Conservation (phyloP, 73 alveolate genomes). For the Durusdinium trenchii region DNA sequence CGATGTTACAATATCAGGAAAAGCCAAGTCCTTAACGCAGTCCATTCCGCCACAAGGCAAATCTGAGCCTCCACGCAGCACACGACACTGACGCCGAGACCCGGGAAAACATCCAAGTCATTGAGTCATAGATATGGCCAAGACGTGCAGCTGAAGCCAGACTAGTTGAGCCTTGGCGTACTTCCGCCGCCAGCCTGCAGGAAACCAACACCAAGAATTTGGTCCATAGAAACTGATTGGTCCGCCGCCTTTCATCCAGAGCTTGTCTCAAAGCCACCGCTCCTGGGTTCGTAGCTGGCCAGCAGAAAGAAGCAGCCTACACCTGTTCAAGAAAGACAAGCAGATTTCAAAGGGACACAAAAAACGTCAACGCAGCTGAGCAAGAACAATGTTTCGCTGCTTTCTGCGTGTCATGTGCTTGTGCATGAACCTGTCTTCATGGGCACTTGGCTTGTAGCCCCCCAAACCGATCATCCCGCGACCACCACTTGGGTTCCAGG, state of each 20-base stretch:
- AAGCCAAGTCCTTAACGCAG: background rate
- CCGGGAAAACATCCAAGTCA: background rate
- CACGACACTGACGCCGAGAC: background rate
- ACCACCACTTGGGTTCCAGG: background rate
- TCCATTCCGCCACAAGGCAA: background rate
- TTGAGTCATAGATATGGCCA: background rate
- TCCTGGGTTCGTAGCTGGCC: too few relatives aligned
- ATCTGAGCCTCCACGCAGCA: background rate
- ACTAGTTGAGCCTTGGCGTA: background rate
- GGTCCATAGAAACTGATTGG: too few relatives aligned
- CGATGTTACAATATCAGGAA: background rate
- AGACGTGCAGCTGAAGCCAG: background rate
- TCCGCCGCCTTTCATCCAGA: background rate
- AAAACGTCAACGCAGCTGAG: too few relatives aligned
- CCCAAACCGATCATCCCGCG: too few relatives aligned
- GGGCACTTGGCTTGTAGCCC: too few relatives aligned
- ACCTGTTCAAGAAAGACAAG: too few relatives aligned
- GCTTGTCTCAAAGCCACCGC: background rate
- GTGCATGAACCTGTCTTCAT: too few relatives aligned
- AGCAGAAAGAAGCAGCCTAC: too few relatives aligned
- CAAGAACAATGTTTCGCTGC: too few relatives aligned
- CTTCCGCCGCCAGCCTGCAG: background rate
- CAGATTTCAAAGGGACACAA: too few relatives aligned
- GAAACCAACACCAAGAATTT: too few relatives aligned
- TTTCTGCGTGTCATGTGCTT: too few relatives aligned